These are phyloP conservation scores for Cadophora sp. DNA, from an alignment of 2,329 filamentous ascomycete species.

Conservation along the genomic window DNA sequence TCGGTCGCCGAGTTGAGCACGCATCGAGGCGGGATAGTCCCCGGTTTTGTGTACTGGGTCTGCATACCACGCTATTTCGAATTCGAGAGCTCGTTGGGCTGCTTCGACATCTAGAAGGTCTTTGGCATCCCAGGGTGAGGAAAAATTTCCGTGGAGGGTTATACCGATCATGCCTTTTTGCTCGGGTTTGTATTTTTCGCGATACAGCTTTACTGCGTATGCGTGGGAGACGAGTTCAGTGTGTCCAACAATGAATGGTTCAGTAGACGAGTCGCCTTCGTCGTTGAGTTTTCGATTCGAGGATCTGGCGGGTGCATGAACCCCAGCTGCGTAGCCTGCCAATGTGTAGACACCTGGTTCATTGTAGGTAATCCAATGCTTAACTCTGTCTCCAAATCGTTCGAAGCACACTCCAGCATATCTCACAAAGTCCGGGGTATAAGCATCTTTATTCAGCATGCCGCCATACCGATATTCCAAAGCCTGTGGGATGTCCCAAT, in stretches of 20 bases:
- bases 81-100: constrained; percentile 80
- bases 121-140: constrained; percentile 78
- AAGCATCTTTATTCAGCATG: constrained; percentile 78
- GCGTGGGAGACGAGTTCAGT: constrained; percentile 82
- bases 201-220: constrained; percentile 78
- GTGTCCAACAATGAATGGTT: constrained; percentile 84
- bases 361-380: constrained; percentile 89
- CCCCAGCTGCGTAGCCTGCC: constrained; percentile 77
- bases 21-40: constrained; percentile 83
- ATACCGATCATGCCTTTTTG: constrained; percentile 82
- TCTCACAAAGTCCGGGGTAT: constrained; percentile 79
- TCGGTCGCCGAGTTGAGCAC: constrained; percentile 78
- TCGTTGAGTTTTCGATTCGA: constrained; percentile 73
- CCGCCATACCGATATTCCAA: constrained; percentile 84
- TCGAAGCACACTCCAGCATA: constrained; percentile 80
- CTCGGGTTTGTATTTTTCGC: constrained; percentile 76
- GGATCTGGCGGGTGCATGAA: constrained; percentile 80
- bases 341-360: constrained; percentile 86
- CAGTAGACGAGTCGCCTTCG: constrained; percentile 74
- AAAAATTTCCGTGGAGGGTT: constrained; percentile 73
- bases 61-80: constrained; percentile 85
- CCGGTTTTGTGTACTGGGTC: constrained; percentile 81
- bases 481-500: constrained; percentile 84
- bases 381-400: constrained; percentile 71
- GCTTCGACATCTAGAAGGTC: constrained; percentile 78